Conservation (phyloP, 495 filamentous ascomycete genomes). For the Penicillium silybi region DNA sequence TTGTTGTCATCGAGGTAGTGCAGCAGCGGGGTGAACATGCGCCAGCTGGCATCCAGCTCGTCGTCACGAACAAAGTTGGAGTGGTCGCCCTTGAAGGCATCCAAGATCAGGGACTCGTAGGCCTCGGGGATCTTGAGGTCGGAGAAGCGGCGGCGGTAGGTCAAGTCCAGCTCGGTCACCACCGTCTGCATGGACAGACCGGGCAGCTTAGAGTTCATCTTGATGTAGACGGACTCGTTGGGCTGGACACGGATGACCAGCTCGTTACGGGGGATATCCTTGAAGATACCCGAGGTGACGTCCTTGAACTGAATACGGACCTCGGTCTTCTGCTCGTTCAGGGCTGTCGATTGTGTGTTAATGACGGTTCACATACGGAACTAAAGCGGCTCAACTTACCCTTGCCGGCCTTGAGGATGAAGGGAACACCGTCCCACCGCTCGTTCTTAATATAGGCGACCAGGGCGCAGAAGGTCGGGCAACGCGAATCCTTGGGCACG, state of each 20-base stretch:
- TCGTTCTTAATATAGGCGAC: slow-evolving; percentile 99
- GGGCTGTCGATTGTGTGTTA: slow-evolving; percentile 44
- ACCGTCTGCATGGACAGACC: slow-evolving; percentile 99
- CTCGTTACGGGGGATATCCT: slow-evolving; percentile 99
- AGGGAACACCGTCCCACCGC: slow-evolving; percentile 98
- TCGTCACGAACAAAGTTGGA: slow-evolving; percentile 99
- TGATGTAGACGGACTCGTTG: slow-evolving; percentile 99
- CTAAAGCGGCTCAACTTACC: slow-evolving; percentile 31
- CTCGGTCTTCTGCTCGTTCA: slow-evolving; percentile 99
- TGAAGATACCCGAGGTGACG: slow-evolving; percentile 98
- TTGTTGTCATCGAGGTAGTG: slow-evolving; percentile 99
- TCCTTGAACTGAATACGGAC: slow-evolving; percentile 99
- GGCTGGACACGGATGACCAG: slow-evolving; percentile 99
- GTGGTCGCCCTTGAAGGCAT: slow-evolving; percentile 98
- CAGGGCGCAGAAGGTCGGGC: slow-evolving; percentile 96
- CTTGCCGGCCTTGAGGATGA: slow-evolving; percentile 99
- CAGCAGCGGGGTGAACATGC: slow-evolving; percentile 94
- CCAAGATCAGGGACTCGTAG: slow-evolving; percentile 95
- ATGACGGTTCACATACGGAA: neutral
- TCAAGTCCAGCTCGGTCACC: slow-evolving; percentile 96
- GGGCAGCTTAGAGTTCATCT: slow-evolving; percentile 99
- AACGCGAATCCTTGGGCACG: slow-evolving; percentile 93
- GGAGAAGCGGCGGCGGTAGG: slow-evolving; percentile 96
- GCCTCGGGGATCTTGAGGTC: slow-evolving; percentile 99
- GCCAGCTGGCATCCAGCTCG: slow-evolving; percentile 97